These are phyloP conservation scores for Pilasporangium apinafurcum DNA, from an alignment of 352 stramenopile species.

Conservation along the genomic window DNA sequence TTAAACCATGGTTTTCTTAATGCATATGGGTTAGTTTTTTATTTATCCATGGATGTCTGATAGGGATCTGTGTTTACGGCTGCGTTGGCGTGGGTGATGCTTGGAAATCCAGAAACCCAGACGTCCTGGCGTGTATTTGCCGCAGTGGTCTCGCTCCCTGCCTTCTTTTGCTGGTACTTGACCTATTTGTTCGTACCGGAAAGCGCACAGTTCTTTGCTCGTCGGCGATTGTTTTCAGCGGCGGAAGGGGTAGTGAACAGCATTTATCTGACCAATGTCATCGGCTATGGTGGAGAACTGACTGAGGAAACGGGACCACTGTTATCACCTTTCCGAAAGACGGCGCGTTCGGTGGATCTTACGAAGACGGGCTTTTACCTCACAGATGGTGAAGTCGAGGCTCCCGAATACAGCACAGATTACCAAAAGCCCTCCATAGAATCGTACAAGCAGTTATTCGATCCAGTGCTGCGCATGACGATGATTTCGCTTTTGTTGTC, in stretches of 20 bases:
- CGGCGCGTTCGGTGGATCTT: background rate
- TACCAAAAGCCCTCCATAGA: constrained; percentile 11
- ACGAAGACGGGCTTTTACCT: no score
- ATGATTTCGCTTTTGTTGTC: constrained; percentile 56
- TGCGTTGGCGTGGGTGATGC: constrained; percentile 74
- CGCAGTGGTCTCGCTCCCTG: constrained; percentile 57
- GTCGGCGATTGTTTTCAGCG: constrained; percentile 37
- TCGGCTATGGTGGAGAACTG: background rate
- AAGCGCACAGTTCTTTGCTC: constrained; percentile 66
- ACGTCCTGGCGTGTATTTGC: constrained; percentile 78
- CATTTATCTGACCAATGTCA: constrained; percentile 43
- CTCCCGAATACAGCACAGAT: constrained; percentile 9
- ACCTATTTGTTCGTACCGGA: constrained; percentile 76
- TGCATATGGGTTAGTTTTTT: no score
- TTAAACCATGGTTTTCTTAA: background rate
- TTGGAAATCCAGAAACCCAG: constrained; percentile 27
- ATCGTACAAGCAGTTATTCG: constrained; percentile 36
- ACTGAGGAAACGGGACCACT: constrained; percentile 10
- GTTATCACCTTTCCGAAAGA: constrained; percentile 17
- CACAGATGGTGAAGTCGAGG: no score
- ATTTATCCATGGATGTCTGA: no score
- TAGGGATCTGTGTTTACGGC: constrained; percentile 83
- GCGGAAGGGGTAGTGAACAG: constrained; percentile 55
- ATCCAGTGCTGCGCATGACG: constrained; percentile 50
- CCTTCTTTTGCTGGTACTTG: constrained; percentile 57